Evolutionary conservation across 495 filamentous ascomycete species (phyloP).

Genomic region (Penicillium herquei): DNA sequence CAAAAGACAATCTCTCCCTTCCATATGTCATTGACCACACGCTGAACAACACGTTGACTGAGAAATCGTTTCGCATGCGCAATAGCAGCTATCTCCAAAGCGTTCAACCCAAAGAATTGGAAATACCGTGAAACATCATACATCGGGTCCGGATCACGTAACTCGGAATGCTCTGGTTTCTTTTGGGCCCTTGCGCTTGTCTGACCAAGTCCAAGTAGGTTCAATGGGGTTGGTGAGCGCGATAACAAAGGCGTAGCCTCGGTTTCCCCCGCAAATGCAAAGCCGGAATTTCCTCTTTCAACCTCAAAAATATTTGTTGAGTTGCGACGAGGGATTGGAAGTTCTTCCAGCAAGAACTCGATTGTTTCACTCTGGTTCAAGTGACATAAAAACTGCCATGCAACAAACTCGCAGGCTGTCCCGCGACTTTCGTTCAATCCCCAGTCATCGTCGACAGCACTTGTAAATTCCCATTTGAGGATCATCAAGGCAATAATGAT

Average conservation of each 20-base stretch:
- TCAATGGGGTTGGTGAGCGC: constrained; percentile 24
- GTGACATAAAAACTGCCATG: constrained; percentile 81
- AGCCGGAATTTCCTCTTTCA: constrained; percentile 25
- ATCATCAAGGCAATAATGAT: constrained; percentile 79
- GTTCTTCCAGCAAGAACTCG: constrained; percentile 79
- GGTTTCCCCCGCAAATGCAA: constrained; percentile 8
- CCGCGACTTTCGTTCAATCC: constrained; percentile 74
- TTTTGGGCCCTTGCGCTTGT: background rate
- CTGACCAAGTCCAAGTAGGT: constrained; percentile 16
- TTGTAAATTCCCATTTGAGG: constrained; percentile 74
- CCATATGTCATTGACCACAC: constrained; percentile 88
- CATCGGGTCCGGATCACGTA: constrained; percentile 10
- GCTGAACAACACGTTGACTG: constrained; percentile 80
- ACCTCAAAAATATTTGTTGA: constrained; percentile 19
- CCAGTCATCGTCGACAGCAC: constrained; percentile 60
- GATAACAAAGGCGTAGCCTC: constrained; percentile 35
- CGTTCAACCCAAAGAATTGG: constrained; percentile 75
- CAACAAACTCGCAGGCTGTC: constrained; percentile 85
- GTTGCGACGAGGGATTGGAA: constrained; percentile 42
- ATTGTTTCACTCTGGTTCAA: constrained; percentile 78
- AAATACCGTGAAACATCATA: constrained; percentile 57
- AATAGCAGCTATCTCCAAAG: constrained; percentile 85
- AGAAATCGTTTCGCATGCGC: constrained; percentile 90
- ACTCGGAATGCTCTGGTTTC: constrained; percentile 1
- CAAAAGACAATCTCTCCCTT: constrained; percentile 90